Base-by-base conservation (phyloP, 768 basidiomycete species). In the Russula dissimulans region DNA sequence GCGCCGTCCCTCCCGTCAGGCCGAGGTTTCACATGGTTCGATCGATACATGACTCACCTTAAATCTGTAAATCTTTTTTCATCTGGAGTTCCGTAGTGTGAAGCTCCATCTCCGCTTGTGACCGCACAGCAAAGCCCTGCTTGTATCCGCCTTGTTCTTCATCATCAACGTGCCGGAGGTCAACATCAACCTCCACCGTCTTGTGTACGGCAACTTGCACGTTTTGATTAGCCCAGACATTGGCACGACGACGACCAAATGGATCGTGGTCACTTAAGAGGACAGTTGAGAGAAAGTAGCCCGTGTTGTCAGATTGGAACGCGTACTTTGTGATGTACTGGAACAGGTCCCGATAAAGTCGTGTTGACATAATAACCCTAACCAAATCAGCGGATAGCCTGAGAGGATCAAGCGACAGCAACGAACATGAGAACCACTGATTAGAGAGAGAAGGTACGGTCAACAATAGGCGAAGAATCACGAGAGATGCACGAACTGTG, bases 381-480 rank as follows among this genome's bases (percentile, higher is more conserved):
- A 14, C 11, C 39, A 43, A 48, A 11, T 57, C 45, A 57, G 17
- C 22, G 4, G 42, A 62, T n/a, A 3, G 8, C 45, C 10, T 34
- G 6, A 29, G 15, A 14, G 32, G 34, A 43, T 18, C 18, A 47
- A 54, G 22, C 5, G 18, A 9, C 0, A 7, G 4, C 8, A 34
- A 62, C 63, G 42, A 41, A 64, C 63, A 62, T 57, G 22, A 64
- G 62, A 32, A 64, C 63, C 63, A 64, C 63, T 64, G 26, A 53
- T 39, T 15, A 31, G 46, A 15, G 32, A 32, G 10, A 32, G 32
- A 47, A 6, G 8, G 32, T 43, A n/a, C 22, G 31, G 48, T 62
- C 17, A 56, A 29, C 12, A 53, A 26, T 32, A 48, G 14, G 38
- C 17, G 31, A 54, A 29, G 42, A 29, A 18, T n/a, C 26, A 38